Evolutionary conservation across 352 stramenopile species (phyloP).

Genomic region (Albugo laibachii): DNA sequence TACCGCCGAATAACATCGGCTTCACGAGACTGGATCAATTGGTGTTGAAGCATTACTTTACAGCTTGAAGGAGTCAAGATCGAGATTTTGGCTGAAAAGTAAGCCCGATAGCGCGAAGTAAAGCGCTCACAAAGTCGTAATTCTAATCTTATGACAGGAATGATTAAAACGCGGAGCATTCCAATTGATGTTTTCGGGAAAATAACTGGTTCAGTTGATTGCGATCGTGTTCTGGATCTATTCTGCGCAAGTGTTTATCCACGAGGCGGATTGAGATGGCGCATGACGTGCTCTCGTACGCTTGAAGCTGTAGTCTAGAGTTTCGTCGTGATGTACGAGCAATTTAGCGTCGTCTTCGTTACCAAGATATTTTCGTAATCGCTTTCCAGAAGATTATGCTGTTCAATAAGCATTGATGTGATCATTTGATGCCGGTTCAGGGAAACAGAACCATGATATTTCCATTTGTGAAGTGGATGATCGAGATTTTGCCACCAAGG

Average conservation of each 20-base stretch:
- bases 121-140: conserved; percentile 22
- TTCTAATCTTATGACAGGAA: conserved; percentile 22
- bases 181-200: conserved; percentile 19
- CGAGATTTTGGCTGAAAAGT: conserved; percentile 22
- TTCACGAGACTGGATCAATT: conserved; percentile 25
- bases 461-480: conserved; percentile 27
- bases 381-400: conserved; percentile 48
- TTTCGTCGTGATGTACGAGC: conserved; percentile 42
- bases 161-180: conserved; percentile 25
- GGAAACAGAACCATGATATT: conserved; percentile 12
- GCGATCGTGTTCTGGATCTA: conserved; percentile 12
- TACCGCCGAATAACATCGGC: conserved; percentile 38
- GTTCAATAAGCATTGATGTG: conserved; percentile 18
- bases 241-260: conserved; percentile 17
- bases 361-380: conserved; percentile 33
- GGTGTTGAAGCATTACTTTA: conserved; percentile 44
- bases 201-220: conserved; percentile 26
- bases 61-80: conserved; percentile 32
- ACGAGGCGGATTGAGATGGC: conserved; percentile 15
- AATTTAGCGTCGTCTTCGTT: conserved; percentile 40
- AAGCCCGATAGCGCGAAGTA: conserved; percentile 29
- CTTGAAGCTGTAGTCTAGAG: conserved; percentile 31
- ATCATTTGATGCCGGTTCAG: conserved; percentile 17
- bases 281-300: conserved; percentile 14
- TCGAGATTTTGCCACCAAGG: conserved; percentile 29